phyloP scores from a whole-genome alignment of 2,329 filamentous ascomycete species.

The Microdochium nivale region DNA sequence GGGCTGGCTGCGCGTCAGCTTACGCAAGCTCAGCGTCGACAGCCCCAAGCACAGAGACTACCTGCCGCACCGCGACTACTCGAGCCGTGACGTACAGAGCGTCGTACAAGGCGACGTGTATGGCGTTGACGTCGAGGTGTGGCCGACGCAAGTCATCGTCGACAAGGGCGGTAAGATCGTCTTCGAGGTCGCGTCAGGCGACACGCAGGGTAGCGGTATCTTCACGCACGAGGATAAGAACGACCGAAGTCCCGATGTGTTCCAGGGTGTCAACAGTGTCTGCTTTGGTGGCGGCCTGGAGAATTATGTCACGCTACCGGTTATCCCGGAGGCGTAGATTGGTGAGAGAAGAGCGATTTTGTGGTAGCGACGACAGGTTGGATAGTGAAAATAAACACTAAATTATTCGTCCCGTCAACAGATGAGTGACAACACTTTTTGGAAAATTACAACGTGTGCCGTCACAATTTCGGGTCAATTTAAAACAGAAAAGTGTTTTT shows the following conservation, averaged over 20 bases:
- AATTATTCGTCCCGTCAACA: not conserved
- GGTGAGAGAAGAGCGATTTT: too few species aligned
- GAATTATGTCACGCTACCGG: conserved; percentile 37
- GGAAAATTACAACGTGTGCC: too few species aligned
- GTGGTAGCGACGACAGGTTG: too few species aligned
- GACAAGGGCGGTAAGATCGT: conserved; percentile 36
- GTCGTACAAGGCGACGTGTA: conserved; percentile 49
- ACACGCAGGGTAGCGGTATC: conserved; percentile 42
- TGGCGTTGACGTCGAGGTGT: conserved; percentile 52
- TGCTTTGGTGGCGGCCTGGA: conserved; percentile 31
- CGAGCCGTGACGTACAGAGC: conserved; percentile 42
- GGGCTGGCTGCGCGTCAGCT: conserved; percentile 52
- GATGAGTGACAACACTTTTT: too few species aligned
- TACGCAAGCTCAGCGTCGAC: conserved; percentile 42
- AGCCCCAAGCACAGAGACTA: conserved; percentile 43
- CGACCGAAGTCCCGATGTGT: conserved; percentile 22
- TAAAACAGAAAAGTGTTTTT: too few species aligned
- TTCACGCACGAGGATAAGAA: conserved; percentile 34
- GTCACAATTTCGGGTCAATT: too few species aligned
- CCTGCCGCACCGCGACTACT: conserved; percentile 51
- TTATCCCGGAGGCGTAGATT: conserved; percentile 32
- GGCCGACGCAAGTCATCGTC: conserved; percentile 53
- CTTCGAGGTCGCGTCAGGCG: conserved; percentile 36
- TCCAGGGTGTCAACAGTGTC: conserved; percentile 26
- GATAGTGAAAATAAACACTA: too few species aligned